Evolutionary conservation across 2,329 filamentous ascomycete genomes (phyloP), one percentile per base, ranked within the genome.

Genomic region (Neoascochyta sp.): DNA sequence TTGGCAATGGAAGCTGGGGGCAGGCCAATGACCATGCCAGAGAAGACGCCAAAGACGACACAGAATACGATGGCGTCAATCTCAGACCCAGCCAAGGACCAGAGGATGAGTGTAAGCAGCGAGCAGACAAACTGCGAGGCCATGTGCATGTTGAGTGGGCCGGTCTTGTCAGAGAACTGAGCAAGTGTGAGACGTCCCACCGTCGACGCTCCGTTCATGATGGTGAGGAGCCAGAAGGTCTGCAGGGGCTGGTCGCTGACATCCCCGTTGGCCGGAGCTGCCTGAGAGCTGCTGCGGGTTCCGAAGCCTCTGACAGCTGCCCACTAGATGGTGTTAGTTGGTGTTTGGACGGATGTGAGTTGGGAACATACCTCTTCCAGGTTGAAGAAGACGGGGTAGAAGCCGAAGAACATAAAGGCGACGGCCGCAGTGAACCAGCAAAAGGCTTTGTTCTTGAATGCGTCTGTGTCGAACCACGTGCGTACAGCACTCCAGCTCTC

Each of bases 311-410:
- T 50, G 8, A 56, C 45, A 10, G 67, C 60, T 12, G 70, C 69
- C 70, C 70, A 73, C 54, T 65, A 12, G 15, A 14, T 14, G 16
- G 11, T 24, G 36, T 57, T 32, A 57, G 46, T 11, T 21, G 9
- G n/a, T n/a, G n/a, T n/a, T n/a, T n/a, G n/a, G n/a, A n/a, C n/a
- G n/a, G n/a, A n/a, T n/a, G n/a, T n/a, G n/a, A n/a, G n/a, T n/a
- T n/a, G n/a, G n/a, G 12, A 27, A 47, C 54, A 37, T 48, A 64
- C 63, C 50, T 73, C 70, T 47, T 73, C 69, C 16, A 74, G 62
- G 37, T 71, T 72, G 60, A 73, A 73, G 54, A 73, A 72, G 12
- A 74, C 54, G 3, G 68, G 64, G 38, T 73, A 73, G 47, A 73
- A 73, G 13, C 70, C 70, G 27, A 72, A 62, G 57, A 73, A 73